Conservation (phyloP, 176 grass and related monocot genomes). For the Rhynchospora pubera region DNA sequence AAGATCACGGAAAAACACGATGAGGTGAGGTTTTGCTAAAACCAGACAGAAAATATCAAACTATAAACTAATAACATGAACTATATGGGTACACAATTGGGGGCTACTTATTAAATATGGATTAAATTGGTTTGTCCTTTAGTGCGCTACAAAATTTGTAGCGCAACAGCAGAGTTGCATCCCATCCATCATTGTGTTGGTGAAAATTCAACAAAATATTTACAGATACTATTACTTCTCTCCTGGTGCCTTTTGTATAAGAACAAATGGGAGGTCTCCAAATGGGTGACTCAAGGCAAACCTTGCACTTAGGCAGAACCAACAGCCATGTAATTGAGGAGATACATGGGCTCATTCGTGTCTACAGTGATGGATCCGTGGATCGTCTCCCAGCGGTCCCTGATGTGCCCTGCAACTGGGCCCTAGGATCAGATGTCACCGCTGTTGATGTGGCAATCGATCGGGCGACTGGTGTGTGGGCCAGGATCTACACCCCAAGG, state of each 20-base stretch:
- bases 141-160: no score
- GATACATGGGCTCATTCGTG: constrained; percentile 65
- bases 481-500: constrained; percentile 57
- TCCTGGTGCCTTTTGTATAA: not conserved
- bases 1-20: no score
- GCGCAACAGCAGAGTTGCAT: no score
- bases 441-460: constrained; percentile 45
- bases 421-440: constrained; percentile 17
- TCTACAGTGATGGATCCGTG: constrained; percentile 66
- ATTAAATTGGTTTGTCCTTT: no score
- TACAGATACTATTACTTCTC: not conserved
- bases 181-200: not conserved
- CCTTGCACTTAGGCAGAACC: constrained; percentile 20
- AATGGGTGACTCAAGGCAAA: constrained; percentile 39
- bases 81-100: no score
- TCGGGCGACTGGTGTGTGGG: constrained; percentile 48
- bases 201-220: not conserved
- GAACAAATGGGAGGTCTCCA: constrained; percentile 63
- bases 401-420: constrained; percentile 61
- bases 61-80: no score
- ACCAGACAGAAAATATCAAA: no score
- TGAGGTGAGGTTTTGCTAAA: no score
- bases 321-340: constrained; percentile 64
- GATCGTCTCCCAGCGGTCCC: constrained; percentile 60
- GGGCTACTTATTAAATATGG: no score